Base-by-base conservation (phyloP, 2,329 filamentous ascomycete species). In the Lachnellula suecica region DNA sequence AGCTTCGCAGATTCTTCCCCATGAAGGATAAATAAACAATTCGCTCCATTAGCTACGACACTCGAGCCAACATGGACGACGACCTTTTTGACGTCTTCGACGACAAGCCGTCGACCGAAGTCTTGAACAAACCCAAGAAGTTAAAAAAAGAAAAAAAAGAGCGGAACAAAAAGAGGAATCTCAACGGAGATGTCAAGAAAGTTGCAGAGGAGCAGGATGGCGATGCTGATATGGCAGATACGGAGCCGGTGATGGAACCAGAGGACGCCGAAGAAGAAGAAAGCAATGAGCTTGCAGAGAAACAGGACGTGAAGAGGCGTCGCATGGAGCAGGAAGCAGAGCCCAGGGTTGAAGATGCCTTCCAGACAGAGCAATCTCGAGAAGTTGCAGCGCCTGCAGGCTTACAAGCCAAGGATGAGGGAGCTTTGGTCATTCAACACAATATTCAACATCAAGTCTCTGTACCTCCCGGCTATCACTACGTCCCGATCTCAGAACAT, bases 361-460 rank as follows among this genome's bases (percentile, higher is more conserved):
- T 99, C 70, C 86, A 97, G 74, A 97, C 94, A 11, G 92, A 94
- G 67, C 86, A 96, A 73, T 95, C 92, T 58, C 82, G 93, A 77
- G 90, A 97, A 71, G 82, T 99, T 35, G 90, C 88, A 20, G 88
- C 87, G 23, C 64, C 66, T 13, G 63, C 63, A 48, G 67, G 66
- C 31, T 57, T 70, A 15, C 63, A 65, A 49, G 63, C 53, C 34
- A 63, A 64, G 38, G 62, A 64, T 25, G 63, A 67, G 31, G 62
- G 63, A 24, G 87, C 90, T 5, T 83, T 99, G 24, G 87, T 96
- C 20, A 74, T 99, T 47, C 93, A 91, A 43, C 95, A 99, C 75
- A 96, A 99, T 75, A 96, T 99, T 63, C 92, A 96, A 72, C 94
- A 99, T 78, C 93, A 99, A 73, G 94, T 97, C 62, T 90, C 94